Evolutionary conservation across 2,329 filamentous ascomycete species (phyloP), one percentile per base, ranked within the genome.

Genomic region (Lachnellula suecica): DNA sequence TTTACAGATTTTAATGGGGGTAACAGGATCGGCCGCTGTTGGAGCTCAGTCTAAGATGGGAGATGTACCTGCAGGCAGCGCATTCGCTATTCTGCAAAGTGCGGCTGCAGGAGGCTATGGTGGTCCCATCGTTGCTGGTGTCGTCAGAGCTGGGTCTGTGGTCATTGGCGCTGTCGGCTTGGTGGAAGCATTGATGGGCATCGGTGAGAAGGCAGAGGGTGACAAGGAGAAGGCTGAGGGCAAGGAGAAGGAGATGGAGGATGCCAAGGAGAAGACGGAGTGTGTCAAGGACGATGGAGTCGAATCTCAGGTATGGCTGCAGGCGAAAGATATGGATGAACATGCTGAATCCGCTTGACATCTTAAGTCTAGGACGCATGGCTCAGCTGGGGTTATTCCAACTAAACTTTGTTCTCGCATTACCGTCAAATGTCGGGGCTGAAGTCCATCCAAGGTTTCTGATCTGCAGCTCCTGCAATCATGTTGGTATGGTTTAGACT

Each of bases 81-180:
- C 11, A 5, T 51, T 55, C 19, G 47, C 47, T 11, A 44, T 35
- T 11, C 23, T 54, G 2, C 49, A 54, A 43, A 55, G 52, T 29
- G 52, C 46, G 15, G 47, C 15, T 15, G 45, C 45, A 47, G 47
- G 43, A 49, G 55, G 49, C 27, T 49, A 49, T 38, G 54, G 46
- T 3, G 15, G 20, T 2, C 19, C 24, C 22, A 35, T 47, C 41
- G 43, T 56, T 4, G 40, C 54, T 20, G 35, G 2, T 2, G 17
- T 38, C 10, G 2, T 38, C 13, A 52, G 37, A 17, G n/a, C 17
- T 44, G 47, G 47, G 24, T 17, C 40, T 24, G 25, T 25, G 9
- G 17, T 31, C 11, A 11, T 50, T 25, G 47, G 47, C 9, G 35
- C 35, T 20, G 35, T 15, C 10, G 35, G 17, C 10, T 20, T 38